Evolutionary conservation across 2,329 filamentous ascomycete genomes (phyloP).

Genomic region (Pseudogymnoascus sp.): DNA sequence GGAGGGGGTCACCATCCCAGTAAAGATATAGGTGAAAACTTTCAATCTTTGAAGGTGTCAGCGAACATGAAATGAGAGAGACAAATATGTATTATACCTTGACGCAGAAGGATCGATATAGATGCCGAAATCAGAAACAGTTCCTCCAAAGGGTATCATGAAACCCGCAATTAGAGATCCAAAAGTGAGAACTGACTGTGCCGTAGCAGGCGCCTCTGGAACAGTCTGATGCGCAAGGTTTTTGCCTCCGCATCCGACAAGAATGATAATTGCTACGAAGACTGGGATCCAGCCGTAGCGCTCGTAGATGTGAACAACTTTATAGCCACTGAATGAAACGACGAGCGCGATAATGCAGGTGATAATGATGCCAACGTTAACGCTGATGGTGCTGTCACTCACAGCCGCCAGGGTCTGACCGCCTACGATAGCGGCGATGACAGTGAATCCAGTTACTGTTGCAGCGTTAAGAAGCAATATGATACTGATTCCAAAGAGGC

Average conservation of each 20-base stretch:
- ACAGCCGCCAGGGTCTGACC: slow-evolving; percentile 52
- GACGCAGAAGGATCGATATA: slow-evolving; percentile 52
- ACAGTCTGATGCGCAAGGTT: slow-evolving; percentile 41
- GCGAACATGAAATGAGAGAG: slow-evolving; percentile 20
- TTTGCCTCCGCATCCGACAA: slow-evolving; percentile 45
- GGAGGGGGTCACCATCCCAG: slow-evolving; percentile 47
- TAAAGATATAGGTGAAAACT: slow-evolving; percentile 49
- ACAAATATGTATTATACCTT: slow-evolving; percentile 28
- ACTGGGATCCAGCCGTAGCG: slow-evolving; percentile 50
- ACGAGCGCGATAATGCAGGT: slow-evolving; percentile 48
- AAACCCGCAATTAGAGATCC: slow-evolving; percentile 56
- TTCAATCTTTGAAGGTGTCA: slow-evolving; percentile 23
- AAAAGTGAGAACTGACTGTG: slow-evolving; percentile 45
- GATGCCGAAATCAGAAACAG: slow-evolving; percentile 53
- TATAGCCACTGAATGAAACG: slow-evolving; percentile 55
- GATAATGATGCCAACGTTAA: slow-evolving; percentile 53
- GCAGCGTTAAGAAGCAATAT: slow-evolving; percentile 55
- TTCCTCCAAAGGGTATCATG: slow-evolving; percentile 53
- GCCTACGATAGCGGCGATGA: slow-evolving; percentile 54
- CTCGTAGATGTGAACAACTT: slow-evolving; percentile 49
- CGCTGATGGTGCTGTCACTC: slow-evolving; percentile 39
- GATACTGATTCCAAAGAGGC: slow-evolving; percentile 50
- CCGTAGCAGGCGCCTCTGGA: slow-evolving; percentile 34
- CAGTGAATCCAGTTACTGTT: slow-evolving; percentile 54
- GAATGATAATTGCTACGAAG: slow-evolving; percentile 46